Base-by-base conservation (phyloP, 106 monocot species). In the Vanilla planifolia region DNA sequence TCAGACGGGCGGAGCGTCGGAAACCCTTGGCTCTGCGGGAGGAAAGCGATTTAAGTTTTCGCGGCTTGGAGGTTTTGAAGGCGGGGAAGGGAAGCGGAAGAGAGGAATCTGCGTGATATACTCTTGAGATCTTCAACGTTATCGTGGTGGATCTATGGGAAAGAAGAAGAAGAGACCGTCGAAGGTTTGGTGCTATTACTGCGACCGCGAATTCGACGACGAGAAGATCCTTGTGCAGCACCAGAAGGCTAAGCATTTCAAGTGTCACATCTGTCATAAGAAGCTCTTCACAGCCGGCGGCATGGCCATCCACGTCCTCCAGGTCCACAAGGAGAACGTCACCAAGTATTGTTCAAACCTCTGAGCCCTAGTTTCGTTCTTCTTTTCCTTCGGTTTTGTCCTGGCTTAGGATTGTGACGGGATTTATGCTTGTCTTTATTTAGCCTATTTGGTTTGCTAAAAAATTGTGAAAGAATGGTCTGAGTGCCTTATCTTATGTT, bases 221-320 rank as follows among this genome's bases (percentile, higher is more conserved):
- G 95, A 96, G 95, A 96, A 96, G 81, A 87, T 96, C 50, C 74
- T 96, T 4, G 95, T 96, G 4, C 95, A 96, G 79, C 95, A 90
- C 57, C 95, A 96, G 74, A 96, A 96, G 81, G 90, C 90, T 2
- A 96, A 96, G 83, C 95, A 96, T 63, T 96, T 96, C 79, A 96
- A 96, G 70, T 96, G 95, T 79, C 95, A 96, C 32, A 86, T 87
- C 11, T 96, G 90, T 66, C 89, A 86, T 63, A 96, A 96, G 81
- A 96, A 96, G 74, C 95, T 96, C 64, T 96, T 90, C 63, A 96
- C 95, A 19, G 95, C 95, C 41, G 68, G 84, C 8, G 95, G 95
- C 62, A 96, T 96, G 95, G 84, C 90, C 52, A 96, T 96, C 65
- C 95, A 96, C 37, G 95, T 96, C 29, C 86, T 96, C 60, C 95